Percentiles rank a stretch among this genome's conserved stretches.
phyloP scores from a whole-genome alignment of 2,329 filamentous ascomycete genomes.

The Cladosporium velox region DNA sequence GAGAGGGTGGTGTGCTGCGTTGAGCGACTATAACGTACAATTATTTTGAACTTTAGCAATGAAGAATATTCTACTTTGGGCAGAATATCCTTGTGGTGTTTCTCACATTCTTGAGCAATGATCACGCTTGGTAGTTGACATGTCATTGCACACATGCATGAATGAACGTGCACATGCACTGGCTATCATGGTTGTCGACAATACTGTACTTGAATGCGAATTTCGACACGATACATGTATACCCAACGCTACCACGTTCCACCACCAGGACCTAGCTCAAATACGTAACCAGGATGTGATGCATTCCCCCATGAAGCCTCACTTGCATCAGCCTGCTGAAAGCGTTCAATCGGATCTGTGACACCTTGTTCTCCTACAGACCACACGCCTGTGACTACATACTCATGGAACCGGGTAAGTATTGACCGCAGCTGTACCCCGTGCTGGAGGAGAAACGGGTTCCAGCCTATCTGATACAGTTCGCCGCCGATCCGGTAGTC shows the following conservation, averaged over 20 bases:
- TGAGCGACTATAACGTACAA: neutral
- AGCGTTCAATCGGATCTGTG: neutral
- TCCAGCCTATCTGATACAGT: constrained; percentile 1
- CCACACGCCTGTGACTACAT: neutral
- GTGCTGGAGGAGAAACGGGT: neutral
- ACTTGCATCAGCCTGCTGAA: neutral
- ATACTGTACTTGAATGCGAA: too few relatives aligned
- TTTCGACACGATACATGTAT: too few relatives aligned
- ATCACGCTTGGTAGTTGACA: too few relatives aligned
- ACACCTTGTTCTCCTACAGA: neutral
- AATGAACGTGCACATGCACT: too few relatives aligned
- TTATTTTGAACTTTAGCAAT: neutral
- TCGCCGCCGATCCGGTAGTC: neutral
- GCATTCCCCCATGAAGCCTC: neutral
- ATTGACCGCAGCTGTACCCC: neutral
- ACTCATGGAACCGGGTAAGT: neutral
- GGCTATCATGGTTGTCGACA: too few relatives aligned
- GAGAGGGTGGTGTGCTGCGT: neutral
- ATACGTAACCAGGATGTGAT: neutral
- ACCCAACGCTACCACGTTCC: neutral
- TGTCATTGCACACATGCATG: too few relatives aligned
- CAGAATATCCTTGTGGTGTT: neutral
- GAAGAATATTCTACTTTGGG: neutral
- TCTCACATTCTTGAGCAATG: neutral
- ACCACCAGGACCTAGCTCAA: neutral